Percentiles rank a stretch among this genome's conserved stretches.
These are phyloP conservation scores for Tuber calosporum DNA, from an alignment of 495 filamentous ascomycete genomes.

Conservation along the genomic window DNA sequence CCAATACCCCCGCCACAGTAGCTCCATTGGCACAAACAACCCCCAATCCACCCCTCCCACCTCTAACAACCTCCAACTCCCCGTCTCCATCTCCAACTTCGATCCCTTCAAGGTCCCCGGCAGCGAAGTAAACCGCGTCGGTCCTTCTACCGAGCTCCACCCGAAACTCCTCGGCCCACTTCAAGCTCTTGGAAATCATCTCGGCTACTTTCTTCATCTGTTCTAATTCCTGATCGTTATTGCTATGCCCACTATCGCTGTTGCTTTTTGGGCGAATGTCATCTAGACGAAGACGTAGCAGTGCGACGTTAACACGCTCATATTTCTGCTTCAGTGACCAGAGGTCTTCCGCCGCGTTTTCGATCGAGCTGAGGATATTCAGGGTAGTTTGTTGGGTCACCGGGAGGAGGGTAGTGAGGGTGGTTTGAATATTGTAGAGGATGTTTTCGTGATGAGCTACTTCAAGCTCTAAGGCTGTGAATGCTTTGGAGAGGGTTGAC, in stretches of 20 bases:
- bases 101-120: neutral
- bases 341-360: neutral
- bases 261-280: neutral
- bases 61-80: neutral
- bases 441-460: constrained; percentile 43
- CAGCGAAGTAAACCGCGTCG: neutral
- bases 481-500: neutral
- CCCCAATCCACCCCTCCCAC: neutral
- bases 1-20: neutral
- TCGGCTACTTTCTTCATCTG: neutral
- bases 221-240: neutral
- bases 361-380: constrained; percentile 9
- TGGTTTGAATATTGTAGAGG: constrained; percentile 40
- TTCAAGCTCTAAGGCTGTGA: neutral
- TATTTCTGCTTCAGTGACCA: neutral
- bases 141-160: neutral
- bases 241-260: neutral
- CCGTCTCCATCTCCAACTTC: neutral
- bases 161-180: neutral
- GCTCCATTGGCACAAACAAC: neutral
- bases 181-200: neutral
- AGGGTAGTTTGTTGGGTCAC: constrained; percentile 49
- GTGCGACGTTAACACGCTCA: neutral
- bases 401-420: constrained; percentile 47
- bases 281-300: neutral